Conservation (phyloP, 23 red algal genomes). For the Cyanidioschyzon merolae region DNA sequence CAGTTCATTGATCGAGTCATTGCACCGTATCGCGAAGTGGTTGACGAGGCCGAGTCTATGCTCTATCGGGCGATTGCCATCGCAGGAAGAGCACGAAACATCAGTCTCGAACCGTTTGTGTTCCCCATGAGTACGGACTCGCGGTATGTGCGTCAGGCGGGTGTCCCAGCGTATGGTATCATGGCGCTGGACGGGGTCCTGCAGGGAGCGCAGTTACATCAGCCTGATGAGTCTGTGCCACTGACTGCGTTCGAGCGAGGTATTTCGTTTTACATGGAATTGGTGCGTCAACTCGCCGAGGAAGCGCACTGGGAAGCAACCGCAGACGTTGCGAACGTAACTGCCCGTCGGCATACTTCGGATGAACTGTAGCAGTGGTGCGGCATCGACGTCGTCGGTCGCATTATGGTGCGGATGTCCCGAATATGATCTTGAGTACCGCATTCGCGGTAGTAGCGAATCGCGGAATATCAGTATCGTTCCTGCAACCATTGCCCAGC, state of each 20-base stretch:
- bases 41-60: constrained; percentile 15
- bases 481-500: too few relatives aligned
- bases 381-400: too few relatives aligned
- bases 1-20: constrained; percentile 36
- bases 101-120: constrained; percentile 30
- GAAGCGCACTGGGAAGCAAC: background rate
- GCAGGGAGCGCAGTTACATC: constrained; percentile 57
- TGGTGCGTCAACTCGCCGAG: constrained; percentile 40
- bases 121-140: constrained; percentile 73
- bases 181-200: constrained; percentile 43
- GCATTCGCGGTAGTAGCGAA: too few relatives aligned
- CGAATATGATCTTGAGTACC: too few relatives aligned
- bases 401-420: too few relatives aligned
- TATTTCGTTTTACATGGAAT: constrained; percentile 48
- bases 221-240: constrained; percentile 69
- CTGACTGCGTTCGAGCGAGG: constrained; percentile 42
- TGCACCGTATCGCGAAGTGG: constrained; percentile 26
- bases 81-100: background rate
- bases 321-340: background rate
- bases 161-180: constrained; percentile 50
- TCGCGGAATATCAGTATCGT: too few relatives aligned
- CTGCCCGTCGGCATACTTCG: too few relatives aligned
- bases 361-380: too few relatives aligned
- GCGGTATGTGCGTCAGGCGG: constrained; percentile 44
- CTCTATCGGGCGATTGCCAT: constrained; percentile 29